A percentile compares a stretch with the other conserved stretches of the same genome.
Evolutionary conservation across 2,329 filamentous ascomycete species (phyloP).

Genomic region (Mollisia scopiformis): DNA sequence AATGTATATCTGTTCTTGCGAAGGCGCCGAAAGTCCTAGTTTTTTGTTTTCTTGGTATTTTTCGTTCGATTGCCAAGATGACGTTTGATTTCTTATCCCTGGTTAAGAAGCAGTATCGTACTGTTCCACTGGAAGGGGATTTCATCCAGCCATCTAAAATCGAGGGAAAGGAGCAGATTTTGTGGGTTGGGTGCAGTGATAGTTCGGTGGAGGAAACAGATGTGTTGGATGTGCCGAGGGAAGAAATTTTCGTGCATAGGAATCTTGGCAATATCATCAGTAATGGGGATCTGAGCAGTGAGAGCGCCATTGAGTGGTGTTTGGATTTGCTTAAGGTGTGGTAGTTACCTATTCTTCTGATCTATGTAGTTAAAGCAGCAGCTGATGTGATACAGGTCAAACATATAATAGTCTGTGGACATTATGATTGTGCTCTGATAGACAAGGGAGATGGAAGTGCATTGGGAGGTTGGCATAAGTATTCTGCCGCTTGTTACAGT

Average conservation of each 20-base stretch:
- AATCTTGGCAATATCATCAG: slow-evolving; percentile 71
- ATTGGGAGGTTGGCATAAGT: slow-evolving; percentile 57
- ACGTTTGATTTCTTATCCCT: slow-evolving; percentile 7
- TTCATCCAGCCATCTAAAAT: slow-evolving; percentile 14
- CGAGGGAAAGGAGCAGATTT: slow-evolving; percentile 47
- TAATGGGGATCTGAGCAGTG: slow-evolving; percentile 60
- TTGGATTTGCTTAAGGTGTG: slow-evolving; percentile 64
- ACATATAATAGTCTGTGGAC: slow-evolving; percentile 57
- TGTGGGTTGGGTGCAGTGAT: slow-evolving; percentile 73
- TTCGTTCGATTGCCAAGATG: slow-evolving; percentile 4
- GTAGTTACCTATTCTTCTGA: too few relatives aligned
- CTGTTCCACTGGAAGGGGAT: slow-evolving; percentile 10
- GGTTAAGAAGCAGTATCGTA: slow-evolving; percentile 9
- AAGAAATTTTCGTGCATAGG: slow-evolving; percentile 71
- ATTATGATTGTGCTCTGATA: slow-evolving; percentile 56
- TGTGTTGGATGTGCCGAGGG: slow-evolving; percentile 61
- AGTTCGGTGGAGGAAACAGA: slow-evolving; percentile 68
- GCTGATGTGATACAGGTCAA: slow-evolving; percentile 45
- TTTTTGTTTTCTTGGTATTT: too few relatives aligned
- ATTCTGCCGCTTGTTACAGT: slow-evolving; percentile 14
- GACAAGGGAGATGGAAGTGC: slow-evolving; percentile 43
- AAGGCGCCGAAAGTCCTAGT: too few relatives aligned
- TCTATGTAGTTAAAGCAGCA: too few relatives aligned
- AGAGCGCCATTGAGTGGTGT: slow-evolving; percentile 66
- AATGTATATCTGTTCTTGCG: too few relatives aligned